phyloP scores from a whole-genome alignment of 192 early-diverging fungal genomes.

The Anaeromyces robustus region DNA sequence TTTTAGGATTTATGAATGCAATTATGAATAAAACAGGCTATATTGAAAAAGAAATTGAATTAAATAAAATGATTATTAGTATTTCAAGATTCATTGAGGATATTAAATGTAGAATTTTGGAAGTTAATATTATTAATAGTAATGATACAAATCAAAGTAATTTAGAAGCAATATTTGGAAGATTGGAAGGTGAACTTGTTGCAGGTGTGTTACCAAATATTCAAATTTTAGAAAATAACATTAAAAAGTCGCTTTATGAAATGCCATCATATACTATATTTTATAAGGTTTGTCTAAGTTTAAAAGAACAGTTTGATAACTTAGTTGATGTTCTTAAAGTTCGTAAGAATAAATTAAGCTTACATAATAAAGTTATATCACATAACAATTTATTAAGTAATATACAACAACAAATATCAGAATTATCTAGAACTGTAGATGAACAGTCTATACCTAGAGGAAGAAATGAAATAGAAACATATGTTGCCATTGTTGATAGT shows the following conservation, averaged over 20 bases:
- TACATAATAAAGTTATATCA: neutral
- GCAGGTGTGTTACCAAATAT: neutral
- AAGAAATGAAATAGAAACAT: neutral
- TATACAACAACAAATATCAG: neutral
- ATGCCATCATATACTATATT: neutral
- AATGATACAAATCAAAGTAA: neutral
- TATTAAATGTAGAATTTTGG: neutral
- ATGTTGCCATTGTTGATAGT: neutral
- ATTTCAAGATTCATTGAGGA: neutral
- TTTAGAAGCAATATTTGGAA: neutral
- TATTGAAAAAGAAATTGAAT: neutral
- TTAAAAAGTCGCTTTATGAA: neutral
- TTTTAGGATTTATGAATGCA: neutral
- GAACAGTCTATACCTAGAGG: neutral
- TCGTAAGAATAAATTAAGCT: neutral
- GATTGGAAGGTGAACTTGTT: neutral
- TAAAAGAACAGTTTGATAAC: neutral
- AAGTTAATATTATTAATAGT: neutral
- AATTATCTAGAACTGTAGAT: neutral
- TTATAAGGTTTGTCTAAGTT: neutral
- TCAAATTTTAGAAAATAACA: neutral
- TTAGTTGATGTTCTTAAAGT: neutral
- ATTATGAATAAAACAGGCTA: neutral
- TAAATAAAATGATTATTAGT: neutral
- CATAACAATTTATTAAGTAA: neutral